phyloP scores from a whole-genome alignment of 805 yeast species.

The Torulaspora franciscae region DNA sequence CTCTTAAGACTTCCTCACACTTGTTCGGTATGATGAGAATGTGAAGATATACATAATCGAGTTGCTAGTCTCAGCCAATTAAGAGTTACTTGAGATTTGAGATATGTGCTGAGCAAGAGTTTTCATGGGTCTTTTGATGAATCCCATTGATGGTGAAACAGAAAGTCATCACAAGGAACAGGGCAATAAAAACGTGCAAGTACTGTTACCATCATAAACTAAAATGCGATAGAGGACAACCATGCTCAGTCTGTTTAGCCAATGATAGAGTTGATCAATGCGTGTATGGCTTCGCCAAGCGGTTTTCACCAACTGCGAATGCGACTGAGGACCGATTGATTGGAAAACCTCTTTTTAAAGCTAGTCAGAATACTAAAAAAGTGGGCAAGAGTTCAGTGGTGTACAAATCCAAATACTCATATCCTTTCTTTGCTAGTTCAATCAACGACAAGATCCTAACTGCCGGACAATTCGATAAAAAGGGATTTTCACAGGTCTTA shows the following conservation, averaged over 20 bases:
- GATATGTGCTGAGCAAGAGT: no score
- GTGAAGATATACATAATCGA: neutral
- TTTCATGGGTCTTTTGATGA: neutral
- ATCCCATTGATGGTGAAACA: slow-evolving; percentile 9
- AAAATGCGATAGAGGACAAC: slow-evolving; percentile 23
- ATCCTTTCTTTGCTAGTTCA: slow-evolving; percentile 25
- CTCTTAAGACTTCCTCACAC: slow-evolving; percentile 1
- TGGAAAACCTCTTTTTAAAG: neutral
- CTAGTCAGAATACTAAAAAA: slow-evolving; percentile 1
- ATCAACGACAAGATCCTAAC: slow-evolving; percentile 23
- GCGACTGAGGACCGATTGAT: neutral
- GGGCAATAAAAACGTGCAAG: slow-evolving; percentile 26
- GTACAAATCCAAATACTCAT: slow-evolving; percentile 23
- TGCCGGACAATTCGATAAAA: slow-evolving; percentile 11
- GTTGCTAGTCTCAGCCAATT: neutral
- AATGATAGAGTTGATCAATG: slow-evolving; percentile 14
- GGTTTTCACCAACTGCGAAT: neutral
- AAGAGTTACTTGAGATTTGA: neutral
- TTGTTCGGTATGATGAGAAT: neutral
- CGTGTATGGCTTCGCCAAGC: slow-evolving; percentile 23
- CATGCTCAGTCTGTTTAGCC: slow-evolving; percentile 24
- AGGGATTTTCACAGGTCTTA: slow-evolving; percentile 8
- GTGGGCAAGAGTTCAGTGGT: slow-evolving; percentile 8
- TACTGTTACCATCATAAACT: slow-evolving; percentile 30
- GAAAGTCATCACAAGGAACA: slow-evolving; percentile 22